Conservation (phyloP, 2,329 filamentous ascomycete genomes). For the Colletotrichum trifolii region DNA sequence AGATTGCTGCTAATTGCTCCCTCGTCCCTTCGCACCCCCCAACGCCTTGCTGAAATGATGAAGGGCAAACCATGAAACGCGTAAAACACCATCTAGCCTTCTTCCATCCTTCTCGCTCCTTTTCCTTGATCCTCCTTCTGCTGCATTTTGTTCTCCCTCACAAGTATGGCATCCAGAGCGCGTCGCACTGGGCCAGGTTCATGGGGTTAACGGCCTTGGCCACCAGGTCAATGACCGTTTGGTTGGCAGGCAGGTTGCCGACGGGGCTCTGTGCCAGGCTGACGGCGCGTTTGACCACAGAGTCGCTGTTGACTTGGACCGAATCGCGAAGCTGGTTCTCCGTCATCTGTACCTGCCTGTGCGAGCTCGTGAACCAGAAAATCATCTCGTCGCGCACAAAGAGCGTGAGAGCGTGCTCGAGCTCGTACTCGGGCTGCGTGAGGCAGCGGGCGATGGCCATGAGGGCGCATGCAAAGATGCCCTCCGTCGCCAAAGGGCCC, state of each 20-base stretch:
- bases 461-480: constrained; percentile 92
- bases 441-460: constrained; percentile 97
- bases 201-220: constrained; percentile 93
- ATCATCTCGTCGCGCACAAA: constrained; percentile 99
- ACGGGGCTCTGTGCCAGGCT: constrained; percentile 82
- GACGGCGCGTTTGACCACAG: constrained; percentile 90
- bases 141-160: constrained; percentile 53
- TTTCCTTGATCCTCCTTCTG: background rate
- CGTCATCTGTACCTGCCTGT: constrained; percentile 66
- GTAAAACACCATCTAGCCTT: background rate
- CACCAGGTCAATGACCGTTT: constrained; percentile 95
- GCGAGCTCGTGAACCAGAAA: constrained; percentile 89
- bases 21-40: constrained; percentile 2
- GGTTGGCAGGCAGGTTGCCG: constrained; percentile 90
- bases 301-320: constrained; percentile 87
- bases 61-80: background rate
- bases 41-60: constrained; percentile 35
- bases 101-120: background rate
- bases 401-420: constrained; percentile 94
- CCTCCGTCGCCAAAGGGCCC: constrained; percentile 94
- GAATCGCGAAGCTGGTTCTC: constrained; percentile 80
- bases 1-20: background rate
- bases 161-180: constrained; percentile 97
- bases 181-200: constrained; percentile 88
- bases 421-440: constrained; percentile 86